Conservation (phyloP, 1,139 yeast species). For the Geotrichum klebahnii region DNA sequence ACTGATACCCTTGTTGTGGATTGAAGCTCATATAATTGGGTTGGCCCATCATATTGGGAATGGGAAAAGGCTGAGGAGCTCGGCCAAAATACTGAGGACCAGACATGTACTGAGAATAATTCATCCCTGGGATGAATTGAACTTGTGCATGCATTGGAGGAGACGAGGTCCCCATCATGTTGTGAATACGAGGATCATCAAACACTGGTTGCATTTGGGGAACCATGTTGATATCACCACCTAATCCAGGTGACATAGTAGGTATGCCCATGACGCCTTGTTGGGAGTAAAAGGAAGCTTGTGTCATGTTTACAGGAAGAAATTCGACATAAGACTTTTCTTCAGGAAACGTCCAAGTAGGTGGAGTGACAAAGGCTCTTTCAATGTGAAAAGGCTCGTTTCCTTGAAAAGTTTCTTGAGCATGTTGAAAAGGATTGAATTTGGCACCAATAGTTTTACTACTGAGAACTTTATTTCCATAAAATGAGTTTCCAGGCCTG, state of each 20-base stretch:
- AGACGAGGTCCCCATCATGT: constrained; percentile 29
- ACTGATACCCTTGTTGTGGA: constrained; percentile 20
- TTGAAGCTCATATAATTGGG: constrained; percentile 16
- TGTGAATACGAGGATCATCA: constrained; percentile 31
- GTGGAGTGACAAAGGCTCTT: constrained; percentile 68
- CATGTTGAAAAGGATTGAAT: constrained; percentile 55
- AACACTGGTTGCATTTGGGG: constrained; percentile 29
- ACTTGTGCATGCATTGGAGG: constrained; percentile 31
- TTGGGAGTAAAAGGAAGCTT: constrained; percentile 21
- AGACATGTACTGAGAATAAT: constrained; percentile 25
- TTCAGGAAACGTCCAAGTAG: constrained; percentile 59
- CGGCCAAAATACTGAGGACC: constrained; percentile 28
- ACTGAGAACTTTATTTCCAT: constrained; percentile 53
- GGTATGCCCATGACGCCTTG: constrained; percentile 24
- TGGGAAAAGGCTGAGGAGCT: constrained; percentile 26
- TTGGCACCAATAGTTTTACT: constrained; percentile 42
- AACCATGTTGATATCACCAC: constrained; percentile 24
- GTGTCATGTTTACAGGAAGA: constrained; percentile 20
- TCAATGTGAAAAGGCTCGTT: constrained; percentile 47
- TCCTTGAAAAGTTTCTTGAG: constrained; percentile 38
- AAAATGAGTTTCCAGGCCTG: constrained; percentile 33
- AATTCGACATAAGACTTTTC: constrained; percentile 31
- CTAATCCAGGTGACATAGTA: constrained; percentile 23
- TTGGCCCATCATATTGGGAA: constrained; percentile 19
- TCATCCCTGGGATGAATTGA: constrained; percentile 30